Base-by-base conservation (phyloP, 768 basidiomycete species). In the Psilocybe subaeruginosa region DNA sequence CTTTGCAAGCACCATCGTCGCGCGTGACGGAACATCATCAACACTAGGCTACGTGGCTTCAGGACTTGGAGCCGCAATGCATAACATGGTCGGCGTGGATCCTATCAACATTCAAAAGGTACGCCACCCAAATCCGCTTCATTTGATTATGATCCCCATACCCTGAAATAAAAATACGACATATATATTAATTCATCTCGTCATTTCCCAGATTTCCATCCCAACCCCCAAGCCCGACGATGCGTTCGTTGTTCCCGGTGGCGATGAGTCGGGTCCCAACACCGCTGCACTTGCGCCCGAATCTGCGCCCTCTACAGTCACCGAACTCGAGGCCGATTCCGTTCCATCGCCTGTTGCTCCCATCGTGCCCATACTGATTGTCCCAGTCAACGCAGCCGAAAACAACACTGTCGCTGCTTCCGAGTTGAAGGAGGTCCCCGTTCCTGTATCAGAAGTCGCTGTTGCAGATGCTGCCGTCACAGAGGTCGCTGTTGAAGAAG, bases 301-400 rank as follows among this genome's bases (percentile, higher is more conserved):
- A 56, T 59, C 57, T 17, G 60, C 53, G 7, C 56, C 61, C n/a
- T 31, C 60, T 30, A 37, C 45, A 31, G 50, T 51, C 17, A 41
- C 56, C 33, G 53, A 60, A 35, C 54, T 50, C 30, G 41, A 27
- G 39, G 29, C 57, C 7, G 53, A 62, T 17, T 47, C 62, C 8
- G 33, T 39, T 31, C 51, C 67, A 30, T 57, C 65, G 17, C 61
- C 64, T 5, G 63, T 74, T 9, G 73, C 76, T 2, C 72, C 78
- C 48, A 64, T 67, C 8, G 69, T 79, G 2, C 76, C 77, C 43
- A 75, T 81, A 12, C 35, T 72, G 61, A 75, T 78, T 47, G 69
- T 79, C 3, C 78, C 80, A 12, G 77, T 80, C 50, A 79, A 78
- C 58, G 77, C 74, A 4, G 64, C 71, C 27, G 78, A 82, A 67